These are phyloP conservation scores for Geotrichum klebahnii DNA, from an alignment of 1,139 yeast genomes.

Conservation along the genomic window DNA sequence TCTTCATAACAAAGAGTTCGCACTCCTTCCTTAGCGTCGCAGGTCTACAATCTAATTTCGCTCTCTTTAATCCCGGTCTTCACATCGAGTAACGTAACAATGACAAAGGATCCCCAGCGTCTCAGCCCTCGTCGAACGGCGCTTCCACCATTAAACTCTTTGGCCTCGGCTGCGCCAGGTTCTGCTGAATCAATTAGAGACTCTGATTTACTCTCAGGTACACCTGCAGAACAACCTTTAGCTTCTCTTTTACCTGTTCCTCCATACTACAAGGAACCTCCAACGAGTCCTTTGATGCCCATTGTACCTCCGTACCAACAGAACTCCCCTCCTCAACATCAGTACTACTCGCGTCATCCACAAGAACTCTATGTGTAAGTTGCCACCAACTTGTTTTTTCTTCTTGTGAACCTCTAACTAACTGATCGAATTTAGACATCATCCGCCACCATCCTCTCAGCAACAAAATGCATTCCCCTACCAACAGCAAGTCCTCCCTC, in stretches of 20 bases:
- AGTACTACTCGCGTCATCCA: not conserved
- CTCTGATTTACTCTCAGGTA: not conserved
- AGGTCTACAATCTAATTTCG: too few species aligned
- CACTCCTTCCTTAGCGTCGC: too few species aligned
- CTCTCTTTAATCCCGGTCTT: too few species aligned
- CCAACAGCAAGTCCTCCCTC: not conserved
- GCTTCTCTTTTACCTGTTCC: not conserved
- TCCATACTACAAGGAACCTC: too few species aligned
- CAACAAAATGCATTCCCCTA: not conserved
- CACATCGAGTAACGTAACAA: too few species aligned
- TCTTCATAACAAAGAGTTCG: too few species aligned
- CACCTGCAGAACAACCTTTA: too few species aligned
- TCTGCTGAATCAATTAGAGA: not conserved
- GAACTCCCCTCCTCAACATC: too few species aligned
- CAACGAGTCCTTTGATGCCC: too few species aligned
- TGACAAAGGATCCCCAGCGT: slow-evolving; percentile 8
- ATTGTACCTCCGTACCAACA: too few species aligned
- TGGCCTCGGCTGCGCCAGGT: not conserved
- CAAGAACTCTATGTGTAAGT: not conserved
- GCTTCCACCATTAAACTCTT: not conserved
- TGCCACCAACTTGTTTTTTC: too few species aligned
- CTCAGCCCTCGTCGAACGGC: not conserved
- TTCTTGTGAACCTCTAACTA: too few species aligned
- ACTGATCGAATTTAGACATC: not conserved
- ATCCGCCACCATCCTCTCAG: not conserved